Conservation (phyloP, 1,284 basidiomycete genomes). For the Coniferiporia sulphurascens region DNA sequence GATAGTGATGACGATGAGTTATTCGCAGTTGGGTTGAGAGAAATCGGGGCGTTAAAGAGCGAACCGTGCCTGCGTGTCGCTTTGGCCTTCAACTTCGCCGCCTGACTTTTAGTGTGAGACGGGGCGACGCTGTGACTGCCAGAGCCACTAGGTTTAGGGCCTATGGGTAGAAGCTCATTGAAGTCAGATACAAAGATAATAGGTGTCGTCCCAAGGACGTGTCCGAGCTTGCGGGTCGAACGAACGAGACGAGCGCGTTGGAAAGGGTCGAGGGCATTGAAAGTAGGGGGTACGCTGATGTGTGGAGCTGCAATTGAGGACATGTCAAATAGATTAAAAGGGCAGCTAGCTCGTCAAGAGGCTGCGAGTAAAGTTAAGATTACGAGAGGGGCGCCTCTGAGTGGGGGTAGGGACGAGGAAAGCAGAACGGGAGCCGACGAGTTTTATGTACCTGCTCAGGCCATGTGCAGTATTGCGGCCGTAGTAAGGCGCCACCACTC, state of each 20-base stretch:
- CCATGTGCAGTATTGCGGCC: neutral
- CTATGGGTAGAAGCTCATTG: slow-evolving; percentile 25
- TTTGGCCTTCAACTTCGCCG: neutral
- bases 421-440: neutral
- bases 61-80: slow-evolving; percentile 11
- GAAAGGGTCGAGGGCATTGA: slow-evolving; percentile 42
- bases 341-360: slow-evolving; percentile 12
- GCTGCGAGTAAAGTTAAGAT: neutral
- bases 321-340: neutral
- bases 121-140: slow-evolving; percentile 13
- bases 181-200: slow-evolving; percentile 38
- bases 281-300: slow-evolving; percentile 42
- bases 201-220: slow-evolving; percentile 52
- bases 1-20: slow-evolving; percentile 8
- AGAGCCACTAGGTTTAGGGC: slow-evolving; percentile 13
- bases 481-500: neutral
- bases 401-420: neutral
- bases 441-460: neutral
- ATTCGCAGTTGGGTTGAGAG: slow-evolving; percentile 1
- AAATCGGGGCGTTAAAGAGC: slow-evolving; percentile 10
- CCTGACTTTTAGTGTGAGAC: slow-evolving; percentile 19
- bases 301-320: slow-evolving; percentile 40
- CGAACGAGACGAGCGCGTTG: slow-evolving; percentile 52
- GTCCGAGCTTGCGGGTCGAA: slow-evolving; percentile 54
- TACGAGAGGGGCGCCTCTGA: neutral